Conservation (phyloP, 352 stramenopile genomes). For the Peronosclerospora sorghi region DNA sequence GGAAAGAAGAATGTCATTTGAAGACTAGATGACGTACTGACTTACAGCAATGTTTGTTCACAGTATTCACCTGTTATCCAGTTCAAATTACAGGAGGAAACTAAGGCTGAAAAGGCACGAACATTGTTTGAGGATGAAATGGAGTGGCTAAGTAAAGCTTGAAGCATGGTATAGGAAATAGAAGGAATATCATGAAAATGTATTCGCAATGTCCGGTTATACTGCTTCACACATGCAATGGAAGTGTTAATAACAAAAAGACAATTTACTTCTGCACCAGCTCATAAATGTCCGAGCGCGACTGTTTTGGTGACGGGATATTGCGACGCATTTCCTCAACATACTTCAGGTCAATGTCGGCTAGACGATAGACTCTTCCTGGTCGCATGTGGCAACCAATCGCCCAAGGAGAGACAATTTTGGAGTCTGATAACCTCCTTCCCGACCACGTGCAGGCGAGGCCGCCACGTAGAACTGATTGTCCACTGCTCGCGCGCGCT, state of each 20-base stretch:
- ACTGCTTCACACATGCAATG: slow-evolving; percentile 5
- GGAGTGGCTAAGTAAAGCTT: slow-evolving; percentile 52
- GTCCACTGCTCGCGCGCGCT: slow-evolving; percentile 90
- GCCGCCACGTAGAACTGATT: slow-evolving; percentile 95
- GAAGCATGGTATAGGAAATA: slow-evolving; percentile 3
- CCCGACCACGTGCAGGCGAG: slow-evolving; percentile 90
- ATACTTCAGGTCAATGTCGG: slow-evolving; percentile 91
- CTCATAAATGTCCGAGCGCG: slow-evolving; percentile 92
- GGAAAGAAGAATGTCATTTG: neutral
- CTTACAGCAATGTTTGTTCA: neutral
- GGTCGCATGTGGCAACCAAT: slow-evolving; percentile 92
- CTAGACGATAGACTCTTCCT: slow-evolving; percentile 91
- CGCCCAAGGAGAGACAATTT: slow-evolving; percentile 94
- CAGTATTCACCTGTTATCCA: slow-evolving; percentile 69
- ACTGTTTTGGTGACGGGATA: slow-evolving; percentile 94
- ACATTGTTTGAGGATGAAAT: slow-evolving; percentile 66
- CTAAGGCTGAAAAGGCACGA: slow-evolving; percentile 48
- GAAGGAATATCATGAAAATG: slow-evolving; percentile 22
- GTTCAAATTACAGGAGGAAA: slow-evolving; percentile 62
- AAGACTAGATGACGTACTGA: neutral
- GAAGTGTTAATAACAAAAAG: neutral
- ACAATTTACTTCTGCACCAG: slow-evolving; percentile 64
- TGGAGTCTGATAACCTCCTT: slow-evolving; percentile 97
- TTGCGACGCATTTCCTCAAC: slow-evolving; percentile 92
- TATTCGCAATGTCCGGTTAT: slow-evolving; percentile 8